Base-by-base conservation (phyloP, 805 yeast genomes). In the Dipodascus geniculatus region DNA sequence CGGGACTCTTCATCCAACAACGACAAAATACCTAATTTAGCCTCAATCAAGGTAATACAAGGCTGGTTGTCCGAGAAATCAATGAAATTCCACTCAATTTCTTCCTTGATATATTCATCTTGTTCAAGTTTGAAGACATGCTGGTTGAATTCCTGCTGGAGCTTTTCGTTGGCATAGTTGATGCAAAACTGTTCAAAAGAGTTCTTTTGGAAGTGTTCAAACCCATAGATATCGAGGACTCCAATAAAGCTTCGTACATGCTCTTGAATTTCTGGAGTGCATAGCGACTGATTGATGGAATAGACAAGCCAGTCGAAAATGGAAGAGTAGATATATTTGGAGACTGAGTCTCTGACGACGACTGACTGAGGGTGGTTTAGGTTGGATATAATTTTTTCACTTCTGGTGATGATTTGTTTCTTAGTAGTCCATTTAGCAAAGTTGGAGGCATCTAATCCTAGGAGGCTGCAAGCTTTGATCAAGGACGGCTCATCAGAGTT, bases 101-200 rank as follows among this genome's bases (percentile, higher is more conserved):
- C 85, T 71, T 91, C 98, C 56, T 79, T 80, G 53, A 89, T 78
- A 66, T 91, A 91, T 66, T 93, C 97, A 65, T 90, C 96, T 74
- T 93, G 98, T 67, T 91, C 99, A 57, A 93, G 77, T 67, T 91
- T 91, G 79, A 91, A 91, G 53, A 91, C 97, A 64, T 91, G 97
- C 73, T 89, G 97, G 64, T 90, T 91, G 71, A 91, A 91, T 68
- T 91, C 97, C 70, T 91, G 98, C 71, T 91, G 98, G 62, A 91
- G 77, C 71, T 91, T 91, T 73, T 91, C 99, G 70, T 90, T 90
- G 48, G 97, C 96, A 68, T 90, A 90, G 68, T 90, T 90, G 71
- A 90, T 90, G 74, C 99, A 91, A 70, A 91, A 91, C 70, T 91
- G 99, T 71, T 91, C 99, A 65, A 91, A 91, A 6, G 96, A 89